Percentiles rank a stretch among this genome's conserved stretches.
phyloP scores from a whole-genome alignment of 192 early-diverging fungal species.

The Coemansia sp. region DNA sequence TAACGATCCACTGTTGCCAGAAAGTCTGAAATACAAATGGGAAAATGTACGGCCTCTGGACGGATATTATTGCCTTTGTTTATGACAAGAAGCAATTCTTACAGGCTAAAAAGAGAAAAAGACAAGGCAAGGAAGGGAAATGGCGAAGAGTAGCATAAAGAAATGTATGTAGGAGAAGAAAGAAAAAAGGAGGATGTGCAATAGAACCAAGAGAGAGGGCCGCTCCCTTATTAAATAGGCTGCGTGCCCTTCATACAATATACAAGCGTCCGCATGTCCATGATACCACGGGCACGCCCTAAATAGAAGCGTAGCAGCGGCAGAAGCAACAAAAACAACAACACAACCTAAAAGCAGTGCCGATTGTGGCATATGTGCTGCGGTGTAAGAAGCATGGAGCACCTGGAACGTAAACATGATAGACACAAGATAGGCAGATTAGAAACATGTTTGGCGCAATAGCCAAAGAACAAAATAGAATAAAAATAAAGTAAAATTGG shows the following conservation, averaged over 20 bases:
- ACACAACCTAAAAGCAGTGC: background rate
- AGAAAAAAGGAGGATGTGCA: background rate
- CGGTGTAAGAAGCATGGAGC: slow-evolving; percentile 5
- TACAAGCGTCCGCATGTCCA: background rate
- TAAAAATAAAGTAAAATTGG: background rate
- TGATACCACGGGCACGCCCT: slow-evolving; percentile 6
- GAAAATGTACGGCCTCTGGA: background rate
- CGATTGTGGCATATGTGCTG: background rate
- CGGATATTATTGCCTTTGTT: background rate
- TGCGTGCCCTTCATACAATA: background rate
- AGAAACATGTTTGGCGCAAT: slow-evolving; percentile 4
- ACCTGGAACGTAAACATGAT: background rate
- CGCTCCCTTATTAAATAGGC: slow-evolving; percentile 2
- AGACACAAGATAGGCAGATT: background rate
- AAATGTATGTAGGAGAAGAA: background rate
- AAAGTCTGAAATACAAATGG: background rate
- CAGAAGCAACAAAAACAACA: background rate
- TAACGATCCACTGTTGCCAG: background rate
- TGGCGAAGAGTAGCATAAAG: background rate
- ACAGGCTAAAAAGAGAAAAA: background rate
- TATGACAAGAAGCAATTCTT: background rate
- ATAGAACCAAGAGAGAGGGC: background rate
- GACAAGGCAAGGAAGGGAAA: background rate
- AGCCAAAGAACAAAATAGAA: background rate
- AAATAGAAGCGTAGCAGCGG: background rate